Base-by-base conservation (phyloP, 768 basidiomycete genomes). In the Pleurotus tuoliensis region DNA sequence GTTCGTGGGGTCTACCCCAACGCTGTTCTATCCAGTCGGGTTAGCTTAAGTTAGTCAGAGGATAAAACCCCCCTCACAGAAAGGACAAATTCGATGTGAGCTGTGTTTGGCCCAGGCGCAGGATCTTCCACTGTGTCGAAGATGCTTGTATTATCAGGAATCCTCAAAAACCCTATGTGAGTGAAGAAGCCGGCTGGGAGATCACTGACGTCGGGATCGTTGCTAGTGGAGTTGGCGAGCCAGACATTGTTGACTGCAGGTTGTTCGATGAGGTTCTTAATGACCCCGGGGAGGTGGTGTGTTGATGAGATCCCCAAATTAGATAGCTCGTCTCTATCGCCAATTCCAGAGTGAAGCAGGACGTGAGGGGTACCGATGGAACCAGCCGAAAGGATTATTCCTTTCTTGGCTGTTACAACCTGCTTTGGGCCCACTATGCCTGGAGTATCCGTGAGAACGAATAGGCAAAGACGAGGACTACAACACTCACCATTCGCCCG, bases 1-100 rank as follows among this genome's bases (percentile, higher is more conserved):
- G 5, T 1, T 25, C 5, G 5, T 25, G 24, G 24, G 24, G 24
- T 25, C 24, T 1, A 25, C 24, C 24, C 1, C 24, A 25, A 25
- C 24, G 5, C 24, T 25, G 5, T 25, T 37, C 63, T 25, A 25
- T 25, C 24, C 24, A 25, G 24, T 37, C 58, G 2, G 20, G 2
- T 20, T 20, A 20, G 20, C 20, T 20, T 20, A 20, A 20, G 20
- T 20, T 20, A 1, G 20, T 20, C 1, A 20, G 20, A 20, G 20
- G 20, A 20, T 20, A 20, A 20, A 20, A 20, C 20, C 20, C 20
- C 20, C 20, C 20, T 20, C 20, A 77, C 75, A 27, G 53, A 56
- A 34, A 74, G 64, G 1, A 70, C 54, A 2, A 73, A 51, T 56
- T 78, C 76, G 37, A 63, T 64, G 56, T 78, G 74, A 4, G 74